Percentiles rank a stretch among this genome's conserved stretches.
Conservation (phyloP, 129 eudicot species). For the Flaveria trinervia region DNA sequence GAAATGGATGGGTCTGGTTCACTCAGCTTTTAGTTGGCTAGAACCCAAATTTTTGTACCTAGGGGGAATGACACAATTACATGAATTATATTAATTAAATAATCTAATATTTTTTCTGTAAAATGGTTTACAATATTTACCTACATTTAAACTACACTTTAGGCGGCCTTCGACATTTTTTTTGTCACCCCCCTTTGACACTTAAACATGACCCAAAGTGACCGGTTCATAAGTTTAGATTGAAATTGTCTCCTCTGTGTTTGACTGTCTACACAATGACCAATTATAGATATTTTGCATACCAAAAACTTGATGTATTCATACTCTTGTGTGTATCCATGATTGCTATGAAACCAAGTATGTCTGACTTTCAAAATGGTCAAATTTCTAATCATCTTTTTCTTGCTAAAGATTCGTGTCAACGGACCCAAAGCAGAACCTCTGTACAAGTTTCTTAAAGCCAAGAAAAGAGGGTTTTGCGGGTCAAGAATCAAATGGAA, state of each 20-base stretch:
- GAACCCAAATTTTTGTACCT: neutral
- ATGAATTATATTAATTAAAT: neutral
- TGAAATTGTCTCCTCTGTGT: neutral
- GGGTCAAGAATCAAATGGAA: conserved; percentile 89
- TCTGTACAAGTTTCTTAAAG: conserved; percentile 74
- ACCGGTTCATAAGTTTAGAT: neutral
- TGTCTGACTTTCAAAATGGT: conserved; percentile 10
- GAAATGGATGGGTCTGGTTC: neutral
- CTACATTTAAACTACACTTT: neutral
- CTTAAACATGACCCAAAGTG: neutral
- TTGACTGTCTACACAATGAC: neutral
- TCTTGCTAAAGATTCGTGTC: conserved; percentile 55
- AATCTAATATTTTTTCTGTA: neutral
- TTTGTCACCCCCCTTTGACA: neutral
- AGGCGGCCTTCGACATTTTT: neutral
- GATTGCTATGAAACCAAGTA: neutral
- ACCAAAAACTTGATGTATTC: conserved; percentile 6
- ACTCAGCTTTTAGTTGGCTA: neutral
- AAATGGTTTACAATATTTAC: neutral
- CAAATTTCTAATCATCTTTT: neutral
- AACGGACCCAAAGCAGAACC: conserved; percentile 82
- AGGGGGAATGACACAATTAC: neutral
- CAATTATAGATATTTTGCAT: neutral
- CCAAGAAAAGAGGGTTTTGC: conserved; percentile 58
- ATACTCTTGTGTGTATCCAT: conserved; percentile 6